phyloP scores from a whole-genome alignment of 2,329 filamentous ascomycete genomes.

The Penicillium sp. region DNA sequence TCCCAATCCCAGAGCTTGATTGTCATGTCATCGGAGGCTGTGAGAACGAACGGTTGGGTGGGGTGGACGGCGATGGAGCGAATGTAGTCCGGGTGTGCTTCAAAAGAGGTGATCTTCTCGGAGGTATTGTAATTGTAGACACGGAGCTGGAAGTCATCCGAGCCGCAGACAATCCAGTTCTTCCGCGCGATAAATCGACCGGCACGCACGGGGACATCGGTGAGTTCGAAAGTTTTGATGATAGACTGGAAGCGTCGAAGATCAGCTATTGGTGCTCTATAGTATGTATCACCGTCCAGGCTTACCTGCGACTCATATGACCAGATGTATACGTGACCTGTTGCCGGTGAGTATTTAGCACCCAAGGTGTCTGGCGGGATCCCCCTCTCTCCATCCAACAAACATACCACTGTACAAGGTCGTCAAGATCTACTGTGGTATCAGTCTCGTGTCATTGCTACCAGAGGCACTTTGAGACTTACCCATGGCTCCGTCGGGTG shows the following conservation, averaged over 20 bases:
- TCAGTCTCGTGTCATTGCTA: conserved; percentile 1
- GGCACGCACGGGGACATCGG: conserved; percentile 94
- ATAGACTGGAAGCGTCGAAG: conserved; percentile 59
- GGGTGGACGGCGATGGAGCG: conserved; percentile 94
- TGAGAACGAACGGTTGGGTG: conserved; percentile 90
- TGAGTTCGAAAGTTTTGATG: conserved; percentile 98
- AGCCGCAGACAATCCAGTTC: conserved; percentile 98
- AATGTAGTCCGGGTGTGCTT: conserved; percentile 98
- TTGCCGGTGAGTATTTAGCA: conserved; percentile 26
- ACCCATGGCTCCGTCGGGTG: conserved; percentile 97
- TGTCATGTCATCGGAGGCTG: conserved; percentile 96
- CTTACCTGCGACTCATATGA: conserved; percentile 84
- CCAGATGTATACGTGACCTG: conserved; percentile 98
- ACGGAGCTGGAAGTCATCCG: conserved; percentile 82
- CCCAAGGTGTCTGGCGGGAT: conserved; percentile 12
- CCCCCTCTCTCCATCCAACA: conserved; percentile 2
- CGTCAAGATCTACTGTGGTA: conserved; percentile 64
- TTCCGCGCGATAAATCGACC: conserved; percentile 95
- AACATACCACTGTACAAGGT: conserved; percentile 87
- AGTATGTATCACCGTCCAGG: neutral
- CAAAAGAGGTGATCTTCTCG: conserved; percentile 95
- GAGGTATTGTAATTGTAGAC: conserved; percentile 99
- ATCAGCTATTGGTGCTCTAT: conserved; percentile 19
- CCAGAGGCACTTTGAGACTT: conserved; percentile 28
- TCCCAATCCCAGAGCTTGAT: conserved; percentile 99